Conservation (phyloP, 2,329 filamentous ascomycete species). For the Claviceps fusiformis region DNA sequence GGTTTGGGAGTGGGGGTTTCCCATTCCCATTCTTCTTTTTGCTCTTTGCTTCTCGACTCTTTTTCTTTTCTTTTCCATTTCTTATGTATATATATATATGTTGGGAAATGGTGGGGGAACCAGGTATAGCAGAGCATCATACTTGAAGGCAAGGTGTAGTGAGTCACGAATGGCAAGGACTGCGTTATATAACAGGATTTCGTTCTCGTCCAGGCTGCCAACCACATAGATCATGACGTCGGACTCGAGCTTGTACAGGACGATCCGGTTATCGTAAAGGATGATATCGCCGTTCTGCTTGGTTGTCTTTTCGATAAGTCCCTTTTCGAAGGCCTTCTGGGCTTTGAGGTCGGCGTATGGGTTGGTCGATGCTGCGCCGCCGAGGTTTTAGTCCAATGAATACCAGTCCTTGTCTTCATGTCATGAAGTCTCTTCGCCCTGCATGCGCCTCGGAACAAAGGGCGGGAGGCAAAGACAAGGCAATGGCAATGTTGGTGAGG, state of each 20-base stretch:
- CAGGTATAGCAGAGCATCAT: constrained; percentile 15
- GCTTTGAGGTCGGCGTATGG: constrained; percentile 84
- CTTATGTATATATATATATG: too few relatives aligned
- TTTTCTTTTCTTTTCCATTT: too few relatives aligned
- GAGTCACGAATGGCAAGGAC: constrained; percentile 83
- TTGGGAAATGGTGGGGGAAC: neutral
- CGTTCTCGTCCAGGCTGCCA: constrained; percentile 84
- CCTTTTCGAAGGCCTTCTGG: constrained; percentile 95
- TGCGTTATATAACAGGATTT: constrained; percentile 91
- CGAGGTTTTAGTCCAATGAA: constrained; percentile 4
- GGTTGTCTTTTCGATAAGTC: constrained; percentile 83
- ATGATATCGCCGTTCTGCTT: constrained; percentile 96
- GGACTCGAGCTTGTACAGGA: constrained; percentile 95
- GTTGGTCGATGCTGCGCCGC: constrained; percentile 40
- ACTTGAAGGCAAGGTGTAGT: constrained; percentile 87
- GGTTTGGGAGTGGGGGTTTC: neutral
- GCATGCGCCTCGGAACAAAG: neutral
- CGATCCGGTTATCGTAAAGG: constrained; percentile 89
- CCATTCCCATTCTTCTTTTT: neutral
- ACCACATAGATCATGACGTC: constrained; percentile 96
- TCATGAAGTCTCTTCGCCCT: neutral
- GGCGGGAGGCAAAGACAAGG: neutral
- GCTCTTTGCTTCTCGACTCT: too few relatives aligned
- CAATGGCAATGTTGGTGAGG: neutral
- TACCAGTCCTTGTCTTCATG: neutral